phyloP scores from a whole-genome alignment of 345 rosid species.

The Atalantia buxifolia region DNA sequence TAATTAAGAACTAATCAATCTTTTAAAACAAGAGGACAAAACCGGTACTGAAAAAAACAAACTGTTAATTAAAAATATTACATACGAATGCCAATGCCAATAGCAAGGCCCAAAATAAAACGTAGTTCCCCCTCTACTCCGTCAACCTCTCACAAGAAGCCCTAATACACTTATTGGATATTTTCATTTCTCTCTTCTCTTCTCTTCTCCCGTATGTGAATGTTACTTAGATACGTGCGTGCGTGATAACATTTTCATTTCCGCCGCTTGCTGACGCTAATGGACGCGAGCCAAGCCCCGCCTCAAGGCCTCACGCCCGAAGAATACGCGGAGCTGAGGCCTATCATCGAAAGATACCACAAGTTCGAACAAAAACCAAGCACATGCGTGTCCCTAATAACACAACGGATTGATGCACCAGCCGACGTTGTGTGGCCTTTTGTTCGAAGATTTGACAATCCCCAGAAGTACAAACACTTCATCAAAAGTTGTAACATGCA shows the following conservation, averaged over 20 bases:
- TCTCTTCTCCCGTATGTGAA: neutral
- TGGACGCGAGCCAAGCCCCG: slow-evolving; percentile 5
- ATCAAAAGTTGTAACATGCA: slow-evolving; percentile 60
- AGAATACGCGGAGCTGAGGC: slow-evolving; percentile 47
- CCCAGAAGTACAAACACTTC: slow-evolving; percentile 83
- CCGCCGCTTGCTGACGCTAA: neutral
- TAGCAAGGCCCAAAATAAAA: neutral
- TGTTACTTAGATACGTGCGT: too few relatives aligned
- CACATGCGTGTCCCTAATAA: slow-evolving; percentile 71
- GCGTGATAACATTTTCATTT: too few relatives aligned
- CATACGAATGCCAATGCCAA: neutral
- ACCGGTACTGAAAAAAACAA: neutral
- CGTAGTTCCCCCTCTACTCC: neutral
- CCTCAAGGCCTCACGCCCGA: slow-evolving; percentile 51
- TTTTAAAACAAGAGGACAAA: slow-evolving; percentile 13
- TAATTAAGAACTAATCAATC: neutral
- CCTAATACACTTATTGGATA: neutral
- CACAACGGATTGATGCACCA: slow-evolving; percentile 74
- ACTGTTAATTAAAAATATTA: neutral
- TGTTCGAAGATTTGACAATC: slow-evolving; percentile 59
- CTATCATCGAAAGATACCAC: slow-evolving; percentile 55
- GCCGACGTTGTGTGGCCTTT: slow-evolving; percentile 61
- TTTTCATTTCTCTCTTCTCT: too few relatives aligned
- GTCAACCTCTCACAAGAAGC: neutral
- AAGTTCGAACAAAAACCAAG: slow-evolving; percentile 40